Base-by-base conservation (phyloP, 2,329 filamentous ascomycete species). In the Colletotrichum lini region DNA sequence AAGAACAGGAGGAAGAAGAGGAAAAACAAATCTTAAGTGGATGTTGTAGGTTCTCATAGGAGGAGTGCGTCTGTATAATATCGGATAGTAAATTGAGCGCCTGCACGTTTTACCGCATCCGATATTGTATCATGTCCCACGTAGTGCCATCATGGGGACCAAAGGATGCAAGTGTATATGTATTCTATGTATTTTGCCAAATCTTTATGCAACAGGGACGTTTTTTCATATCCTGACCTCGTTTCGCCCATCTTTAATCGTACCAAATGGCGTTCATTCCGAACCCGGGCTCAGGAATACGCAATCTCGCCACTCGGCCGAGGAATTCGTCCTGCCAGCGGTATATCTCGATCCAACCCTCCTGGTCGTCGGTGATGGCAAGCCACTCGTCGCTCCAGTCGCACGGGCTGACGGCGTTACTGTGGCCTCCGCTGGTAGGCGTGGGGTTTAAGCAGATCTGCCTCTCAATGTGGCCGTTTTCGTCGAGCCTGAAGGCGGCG, bases 191-290 rank as follows among this genome's bases (percentile, higher is more conserved):
- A 23, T 42, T 4, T 35, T 42, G 18, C 23, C 23, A 4, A 30
- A 30, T 8, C 8, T 30, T 30, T 50, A 42, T 50, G 6, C 23
- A 26, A 7, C 13, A 13, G 13, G 8, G 13, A 6, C 21, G 7
- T 8, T 16, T 12, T n/a, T 16, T 8, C 42, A 4, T n/a, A 6
- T 47, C 59, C 45, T n/a, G 10, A 21, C 35, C 2, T 42, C 21
- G 18, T 6, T 38, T 10, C 13, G 2, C 16, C 15, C 21, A 18
- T 30, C 30, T 7, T 52, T 73, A 84, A 69, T 97, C 93, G 80
- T 96, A 96, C 94, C 94, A 97, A 73, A 97, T 95, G n/a, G 94
- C 94, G 82, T 97, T 97, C 94, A 97, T 97, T 2, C 94, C 94
- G 80, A 97, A 97, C 1, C 94, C 94, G n/a, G 93, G 93, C 84